A percentile compares a stretch with the other conserved stretches of the same genome.
Conservation (phyloP, 1,284 basidiomycete genomes). For the Coriolopsis trogii region DNA sequence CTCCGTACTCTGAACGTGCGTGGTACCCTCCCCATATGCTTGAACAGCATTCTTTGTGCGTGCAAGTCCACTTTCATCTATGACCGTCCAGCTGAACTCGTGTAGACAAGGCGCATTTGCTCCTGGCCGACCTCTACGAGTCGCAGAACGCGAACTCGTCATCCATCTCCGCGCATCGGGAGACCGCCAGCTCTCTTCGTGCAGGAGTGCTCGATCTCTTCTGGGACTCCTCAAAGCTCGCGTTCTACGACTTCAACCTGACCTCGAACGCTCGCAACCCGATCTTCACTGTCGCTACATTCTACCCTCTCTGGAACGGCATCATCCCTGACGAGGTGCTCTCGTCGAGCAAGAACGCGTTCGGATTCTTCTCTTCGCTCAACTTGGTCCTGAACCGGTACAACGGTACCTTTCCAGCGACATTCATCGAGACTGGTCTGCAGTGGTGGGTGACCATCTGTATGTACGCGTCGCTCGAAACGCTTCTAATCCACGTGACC, state of each 20-base stretch:
- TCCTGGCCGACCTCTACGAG: conserved; percentile 69
- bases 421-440: conserved; percentile 76
- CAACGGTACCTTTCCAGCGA: conserved; percentile 79
- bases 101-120: conserved; percentile 63
- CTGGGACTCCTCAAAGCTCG: conserved; percentile 83
- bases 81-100: not conserved
- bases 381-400: conserved; percentile 82
- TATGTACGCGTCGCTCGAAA: conserved; percentile 16
- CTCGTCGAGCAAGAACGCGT: conserved; percentile 60
- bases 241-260: conserved; percentile 88
- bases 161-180: conserved; percentile 56
- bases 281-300: conserved; percentile 73
- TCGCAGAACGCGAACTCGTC: conserved; percentile 42
- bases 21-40: conserved; percentile 72
- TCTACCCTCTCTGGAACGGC: conserved; percentile 87
- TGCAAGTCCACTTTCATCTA: conserved; percentile 14
- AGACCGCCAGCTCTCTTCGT: conserved; percentile 59
- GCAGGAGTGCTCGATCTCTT: conserved; percentile 81
- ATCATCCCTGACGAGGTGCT: conserved; percentile 79
- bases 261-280: conserved; percentile 63
- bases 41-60: conserved; percentile 87
- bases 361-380: conserved; percentile 73
- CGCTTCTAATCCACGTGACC: not conserved
- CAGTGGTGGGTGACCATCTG: conserved; percentile 64
- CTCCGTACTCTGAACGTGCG: conserved; percentile 76